Conservation (phyloP, 2,329 filamentous ascomycete genomes). For the Venturia nashicola region DNA sequence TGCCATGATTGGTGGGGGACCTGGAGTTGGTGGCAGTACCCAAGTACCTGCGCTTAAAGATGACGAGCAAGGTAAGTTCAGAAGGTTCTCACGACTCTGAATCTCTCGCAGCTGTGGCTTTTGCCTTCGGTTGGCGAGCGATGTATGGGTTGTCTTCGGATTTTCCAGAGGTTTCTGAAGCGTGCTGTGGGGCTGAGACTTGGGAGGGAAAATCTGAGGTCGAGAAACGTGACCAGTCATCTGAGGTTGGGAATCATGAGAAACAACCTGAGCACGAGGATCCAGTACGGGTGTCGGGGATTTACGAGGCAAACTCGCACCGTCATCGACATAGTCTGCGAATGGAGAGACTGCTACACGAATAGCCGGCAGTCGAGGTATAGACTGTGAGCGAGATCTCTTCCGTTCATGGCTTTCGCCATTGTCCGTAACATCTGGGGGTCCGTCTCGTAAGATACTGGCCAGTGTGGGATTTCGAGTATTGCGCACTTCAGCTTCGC, state of each 20-base stretch:
- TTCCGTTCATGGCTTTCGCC: not conserved
- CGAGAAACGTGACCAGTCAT: not conserved
- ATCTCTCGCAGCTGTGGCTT: not conserved
- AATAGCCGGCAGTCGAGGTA: not conserved
- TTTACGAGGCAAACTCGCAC: not conserved
- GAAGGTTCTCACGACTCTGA: not conserved
- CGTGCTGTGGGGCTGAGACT: not conserved
- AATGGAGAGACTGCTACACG: not conserved
- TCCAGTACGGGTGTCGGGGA: not conserved
- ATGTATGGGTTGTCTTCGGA: not conserved
- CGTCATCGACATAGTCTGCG: not conserved
- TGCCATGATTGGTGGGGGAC: not conserved
- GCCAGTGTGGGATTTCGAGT: not conserved
- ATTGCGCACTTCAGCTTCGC: not conserved
- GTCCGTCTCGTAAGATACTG: not conserved
- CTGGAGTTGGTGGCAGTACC: constrained; percentile 5
- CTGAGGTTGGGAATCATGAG: not conserved
- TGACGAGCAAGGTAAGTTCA: not conserved
- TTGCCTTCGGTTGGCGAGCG: not conserved
- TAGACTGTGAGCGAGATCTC: not conserved
- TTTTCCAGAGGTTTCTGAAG: not conserved
- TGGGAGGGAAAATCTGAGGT: not conserved
- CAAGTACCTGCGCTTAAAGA: not conserved
- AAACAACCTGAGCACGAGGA: not conserved
- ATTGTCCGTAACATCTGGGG: not conserved